phyloP scores from a whole-genome alignment of 306 rosid species.

The Prunus mongolica region DNA sequence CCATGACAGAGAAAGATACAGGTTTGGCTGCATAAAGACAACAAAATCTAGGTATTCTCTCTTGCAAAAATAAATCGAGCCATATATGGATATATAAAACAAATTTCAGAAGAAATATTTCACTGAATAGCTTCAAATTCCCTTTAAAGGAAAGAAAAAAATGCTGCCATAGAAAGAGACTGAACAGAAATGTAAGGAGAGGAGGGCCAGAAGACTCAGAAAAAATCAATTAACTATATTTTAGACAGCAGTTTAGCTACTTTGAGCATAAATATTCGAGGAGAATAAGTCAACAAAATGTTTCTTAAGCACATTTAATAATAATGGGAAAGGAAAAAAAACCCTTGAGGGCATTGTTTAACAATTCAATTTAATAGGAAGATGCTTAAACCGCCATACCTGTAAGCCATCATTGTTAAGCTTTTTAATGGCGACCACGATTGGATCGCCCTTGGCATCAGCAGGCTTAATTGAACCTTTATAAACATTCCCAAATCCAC shows the following conservation, averaged over 20 bases:
- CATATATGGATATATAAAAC: not conserved
- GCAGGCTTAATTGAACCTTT: conserved; percentile 66
- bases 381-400: conserved; percentile 40
- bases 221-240: not conserved
- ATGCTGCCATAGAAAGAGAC: not conserved
- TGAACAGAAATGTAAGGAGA: not conserved
- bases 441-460: conserved; percentile 46
- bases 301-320: not conserved
- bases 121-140: not conserved
- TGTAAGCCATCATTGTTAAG: conserved; percentile 67
- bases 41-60: not conserved
- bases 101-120: not conserved
- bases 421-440: conserved; percentile 71
- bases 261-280: not conserved
- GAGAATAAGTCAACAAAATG: not conserved
- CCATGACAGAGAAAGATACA: not conserved
- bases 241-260: not conserved
- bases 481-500: conserved; percentile 88
- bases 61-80: not conserved
- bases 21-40: not conserved
- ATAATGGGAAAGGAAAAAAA: not conserved
- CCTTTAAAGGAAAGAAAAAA: too few species aligned
- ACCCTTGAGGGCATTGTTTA: not conserved
- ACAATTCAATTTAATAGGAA: conserved; percentile 4
- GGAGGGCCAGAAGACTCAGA: not conserved